Percentiles rank a stretch among this genome's conserved stretches.
phyloP scores from a whole-genome alignment of 371 early-diverging fungal species.

The Circinella umbellata region DNA sequence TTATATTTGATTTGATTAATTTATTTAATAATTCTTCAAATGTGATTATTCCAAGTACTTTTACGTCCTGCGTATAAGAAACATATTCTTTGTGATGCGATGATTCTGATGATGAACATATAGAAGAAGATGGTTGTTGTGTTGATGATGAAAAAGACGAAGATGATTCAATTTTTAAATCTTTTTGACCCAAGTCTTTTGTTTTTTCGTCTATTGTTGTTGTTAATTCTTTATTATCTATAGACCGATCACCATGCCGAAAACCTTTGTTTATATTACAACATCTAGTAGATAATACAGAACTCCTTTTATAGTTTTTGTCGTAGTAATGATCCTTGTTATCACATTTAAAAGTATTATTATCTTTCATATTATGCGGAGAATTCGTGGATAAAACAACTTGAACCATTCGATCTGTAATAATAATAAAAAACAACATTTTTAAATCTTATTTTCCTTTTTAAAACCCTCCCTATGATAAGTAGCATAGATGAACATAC shows the following conservation, averaged over 20 bases:
- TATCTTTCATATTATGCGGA: too few species aligned
- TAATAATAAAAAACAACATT: too few species aligned
- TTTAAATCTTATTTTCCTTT: too few species aligned
- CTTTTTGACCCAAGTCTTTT: not conserved
- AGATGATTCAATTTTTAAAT: not conserved
- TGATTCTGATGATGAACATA: not conserved
- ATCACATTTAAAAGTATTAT: too few species aligned
- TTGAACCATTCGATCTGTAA: constrained; percentile 11
- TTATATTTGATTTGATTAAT: not conserved
- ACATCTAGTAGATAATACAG: not conserved
- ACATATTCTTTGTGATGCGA: not conserved
- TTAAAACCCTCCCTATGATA: too few species aligned
- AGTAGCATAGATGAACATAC: constrained; percentile 18
- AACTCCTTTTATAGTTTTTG: not conserved
- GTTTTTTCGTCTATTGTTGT: not conserved
- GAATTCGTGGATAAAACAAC: not conserved
- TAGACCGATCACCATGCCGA: constrained; percentile 5
- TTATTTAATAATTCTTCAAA: not conserved
- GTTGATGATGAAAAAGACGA: too few species aligned
- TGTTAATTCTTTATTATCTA: too few species aligned
- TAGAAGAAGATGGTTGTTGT: not conserved
- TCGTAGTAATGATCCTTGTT: not conserved
- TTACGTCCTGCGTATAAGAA: not conserved
- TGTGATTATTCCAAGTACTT: not conserved
- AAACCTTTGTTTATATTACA: not conserved